Evolutionary conservation across 352 stramenopile genomes (phyloP), one percentile per base, ranked within the genome.

Genomic region (Thalassiosira livingstoniorum): DNA sequence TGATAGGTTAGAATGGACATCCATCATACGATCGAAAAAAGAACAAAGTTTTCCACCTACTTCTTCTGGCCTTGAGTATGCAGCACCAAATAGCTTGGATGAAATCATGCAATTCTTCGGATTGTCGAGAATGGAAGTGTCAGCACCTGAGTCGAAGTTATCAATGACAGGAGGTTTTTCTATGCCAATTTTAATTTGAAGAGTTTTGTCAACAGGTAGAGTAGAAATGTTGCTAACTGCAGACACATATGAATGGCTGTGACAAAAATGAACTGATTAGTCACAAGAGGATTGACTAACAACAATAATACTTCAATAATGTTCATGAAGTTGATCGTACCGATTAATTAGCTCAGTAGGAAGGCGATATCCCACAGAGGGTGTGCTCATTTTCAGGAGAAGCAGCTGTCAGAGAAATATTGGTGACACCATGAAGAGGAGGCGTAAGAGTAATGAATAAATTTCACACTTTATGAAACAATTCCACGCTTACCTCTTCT

Each of bases 191-290:
- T 92, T 93, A 4, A 96, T 88, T 61, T 81, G 88, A 2, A 95
- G 65, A 27, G 85, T 94, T 76, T 95, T 94, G 53, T 89, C 91
- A 11, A 87, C 45, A 25, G 92, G 87, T 29, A 95, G 80, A 13
- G 82, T 90, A 23, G 79, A 79, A 63, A 99, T 74, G 86, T 94
- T 91, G 90, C 85, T 92, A 89, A 98, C 57, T 88, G 97, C 61
- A 85, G 90, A 80, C 78, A 96, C 89, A 78, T 94, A 96, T 15
- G 90, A 88, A 76, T n/a, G n/a, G n/a, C n/a, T n/a, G n/a, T n/a
- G n/a, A n/a, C n/a, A n/a, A n/a, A n/a, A n/a, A n/a, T n/a, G n/a
- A n/a, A n/a, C n/a, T n/a, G n/a, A n/a, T n/a, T n/a, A n/a, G n/a
- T n/a, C n/a, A n/a, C n/a, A n/a, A n/a, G n/a, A n/a, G n/a, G n/a